Percentiles rank a stretch among this genome's conserved stretches.
These are phyloP conservation scores for Xylaria castorea DNA, from an alignment of 495 filamentous ascomycete genomes.

Conservation along the genomic window DNA sequence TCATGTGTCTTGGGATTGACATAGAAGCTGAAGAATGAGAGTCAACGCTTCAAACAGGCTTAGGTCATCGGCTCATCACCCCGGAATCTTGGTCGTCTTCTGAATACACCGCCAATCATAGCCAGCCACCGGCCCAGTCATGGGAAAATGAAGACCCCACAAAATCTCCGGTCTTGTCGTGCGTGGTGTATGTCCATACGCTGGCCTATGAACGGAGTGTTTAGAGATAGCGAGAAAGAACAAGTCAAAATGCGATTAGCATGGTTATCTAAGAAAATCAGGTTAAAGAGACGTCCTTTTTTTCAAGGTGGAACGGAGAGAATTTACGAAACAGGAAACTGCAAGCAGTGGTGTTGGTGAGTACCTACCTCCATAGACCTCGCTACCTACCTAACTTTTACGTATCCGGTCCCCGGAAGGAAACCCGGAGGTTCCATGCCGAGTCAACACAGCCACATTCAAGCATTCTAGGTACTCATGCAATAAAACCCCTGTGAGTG, in stretches of 20 bases:
- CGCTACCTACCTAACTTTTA: not conserved
- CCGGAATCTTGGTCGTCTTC: conserved; percentile 2
- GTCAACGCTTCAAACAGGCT: not conserved
- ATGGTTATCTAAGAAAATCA: not conserved
- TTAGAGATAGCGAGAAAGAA: not conserved
- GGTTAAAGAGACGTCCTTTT: not conserved
- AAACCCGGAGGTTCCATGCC: conserved; percentile 14
- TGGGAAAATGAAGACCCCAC: conserved; percentile 2
- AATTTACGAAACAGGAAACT: not conserved
- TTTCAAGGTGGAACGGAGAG: not conserved
- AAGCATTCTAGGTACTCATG: not conserved
- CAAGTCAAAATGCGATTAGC: not conserved
- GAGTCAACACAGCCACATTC: conserved; percentile 2
- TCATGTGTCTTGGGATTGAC: not conserved
- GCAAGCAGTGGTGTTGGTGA: not conserved
- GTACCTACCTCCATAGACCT: no score
- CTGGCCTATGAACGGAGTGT: not conserved
- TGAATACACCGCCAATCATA: conserved; percentile 12
- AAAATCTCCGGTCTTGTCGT: conserved; percentile 3
- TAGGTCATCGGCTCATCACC: not conserved
- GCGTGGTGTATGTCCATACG: not conserved
- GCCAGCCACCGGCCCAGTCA: conserved; percentile 4
- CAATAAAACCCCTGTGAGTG: not conserved
- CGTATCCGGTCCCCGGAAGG: not conserved
- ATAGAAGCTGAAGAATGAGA: not conserved